These are phyloP conservation scores for Isoetes engelmannii DNA, from an alignment of 83 land plant species.

Conservation along the genomic window DNA sequence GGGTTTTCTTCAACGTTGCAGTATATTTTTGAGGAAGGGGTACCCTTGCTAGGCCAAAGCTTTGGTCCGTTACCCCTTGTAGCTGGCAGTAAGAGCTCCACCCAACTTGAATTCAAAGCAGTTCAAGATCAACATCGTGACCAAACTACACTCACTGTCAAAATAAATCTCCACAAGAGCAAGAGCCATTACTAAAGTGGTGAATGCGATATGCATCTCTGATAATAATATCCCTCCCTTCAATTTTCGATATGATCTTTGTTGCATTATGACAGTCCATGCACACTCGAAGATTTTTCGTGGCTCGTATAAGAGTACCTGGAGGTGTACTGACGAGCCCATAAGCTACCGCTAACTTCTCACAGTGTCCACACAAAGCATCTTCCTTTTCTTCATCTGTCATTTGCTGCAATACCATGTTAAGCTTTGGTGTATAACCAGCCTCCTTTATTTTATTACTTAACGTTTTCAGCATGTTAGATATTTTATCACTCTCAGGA, in stretches of 20 bases:
- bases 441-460: neutral
- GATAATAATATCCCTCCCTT: neutral
- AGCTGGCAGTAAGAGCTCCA: no score
- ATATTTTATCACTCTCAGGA: neutral
- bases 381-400: neutral
- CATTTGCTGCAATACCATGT: neutral
- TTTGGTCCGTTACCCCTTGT: no score
- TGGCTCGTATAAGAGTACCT: neutral
- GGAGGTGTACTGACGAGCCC: neutral
- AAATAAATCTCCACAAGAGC: slow-evolving; percentile 4
- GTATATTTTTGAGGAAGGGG: no score
- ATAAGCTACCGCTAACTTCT: slow-evolving; percentile 6
- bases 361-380: slow-evolving; percentile 1
- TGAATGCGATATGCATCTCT: neutral
- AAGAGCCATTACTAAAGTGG: neutral
- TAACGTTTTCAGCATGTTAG: neutral
- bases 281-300: neutral
- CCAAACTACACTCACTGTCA: neutral
- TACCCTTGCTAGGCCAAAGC: no score
- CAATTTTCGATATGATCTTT: neutral
- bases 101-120: no score
- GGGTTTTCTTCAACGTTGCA: no score
- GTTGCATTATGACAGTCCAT: slow-evolving; percentile 1
- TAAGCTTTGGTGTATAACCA: neutral
- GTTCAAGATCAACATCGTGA: no score